Base-by-base conservation (phyloP, 163 green algal genomes). In the Scenedesmus sp. region DNA sequence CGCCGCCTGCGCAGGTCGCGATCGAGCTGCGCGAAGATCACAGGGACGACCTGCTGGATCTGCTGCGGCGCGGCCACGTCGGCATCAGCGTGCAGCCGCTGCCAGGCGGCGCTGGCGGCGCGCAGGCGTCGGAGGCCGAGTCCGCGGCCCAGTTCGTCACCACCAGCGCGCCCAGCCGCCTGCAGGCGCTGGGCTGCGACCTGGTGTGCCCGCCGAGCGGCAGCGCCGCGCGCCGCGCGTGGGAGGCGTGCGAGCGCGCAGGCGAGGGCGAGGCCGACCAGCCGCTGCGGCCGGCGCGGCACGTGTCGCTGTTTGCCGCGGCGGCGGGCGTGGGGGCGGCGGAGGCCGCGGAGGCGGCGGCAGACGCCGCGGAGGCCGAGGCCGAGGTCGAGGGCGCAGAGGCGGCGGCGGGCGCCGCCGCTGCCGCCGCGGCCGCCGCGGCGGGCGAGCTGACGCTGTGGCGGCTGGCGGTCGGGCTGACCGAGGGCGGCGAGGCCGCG, bases 271-370 rank as follows among this genome's bases (percentile, higher is more conserved):
- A 58, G 50, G 14, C n/a, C 7, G 11, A 66, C 14, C 58, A 31
- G 17, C 17, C 47, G 24, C 31, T 67, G 54, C 54, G 57, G 15
- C 69, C 69, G 22, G 69, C 69, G 13, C 53, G 45, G 54, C 69
- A 77, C 29, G 29, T 77, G 11, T 77, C 69, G 17, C 69, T 77
- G 11, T 58, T 77, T 53, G 69, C 69, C 45, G 69, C 69, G n/a
- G 69, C 69, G 58, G 69, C 69, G 57, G 10, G 13, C 44, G 24
- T 57, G 45, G 33, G 14, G 54, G 17, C 53, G 58, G 36, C 69
- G 57, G 64, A 56, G 34, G 71, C 57, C 51, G 42, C 57, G 58
- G 50, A 22, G 31, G 70, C 45, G 29, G 70, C 62, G 57, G 22
- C 48, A 67, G 60, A 47, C 69, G 50, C 44, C 63, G 51, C 63